Evolutionary conservation across 164 flowering plant genomes (phyloP), one percentile per base, ranked within the genome.

Genomic region (Berberis vulgaris): DNA sequence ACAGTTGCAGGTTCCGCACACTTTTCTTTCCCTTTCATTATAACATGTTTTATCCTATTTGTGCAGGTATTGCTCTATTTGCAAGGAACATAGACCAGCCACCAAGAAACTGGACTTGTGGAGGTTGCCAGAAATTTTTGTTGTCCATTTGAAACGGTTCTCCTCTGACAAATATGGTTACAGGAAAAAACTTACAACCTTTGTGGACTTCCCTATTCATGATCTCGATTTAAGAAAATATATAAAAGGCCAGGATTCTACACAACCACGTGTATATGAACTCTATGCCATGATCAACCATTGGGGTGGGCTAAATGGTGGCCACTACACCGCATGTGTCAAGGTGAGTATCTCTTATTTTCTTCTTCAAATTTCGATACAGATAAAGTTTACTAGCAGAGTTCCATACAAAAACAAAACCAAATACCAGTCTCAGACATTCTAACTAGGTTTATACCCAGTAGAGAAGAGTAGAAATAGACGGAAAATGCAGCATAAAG

Each of bases 301-400:
- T 74, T 95, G 87, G 68, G 99, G 99, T 68, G 97, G 97, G 63
- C 83, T 94, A 61, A 92, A 97, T 63, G 97, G 97, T 12, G 99
- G 99, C 42, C 99, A 94, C 73, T 94, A 94, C 78, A 74, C 99
- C 61, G 97, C 99, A 3, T 80, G 85, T 71, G 91, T 85, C 0
- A 91, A 94, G 97, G 99, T 94, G 77, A 64, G 69, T 49, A 7
- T 49, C 12, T 56, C 11, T 3, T 57, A 26, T 2, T 4, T 43
- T 47, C 13, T 3, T 52, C 2, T 1, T 10, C 3, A 4, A 52
- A 52, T 3, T 52, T 1, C n/a, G 11, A 10, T 12, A 52, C 3
- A 26, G 2, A 3, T 3, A 10, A 6, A 3, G 10, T 5, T 5
- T 0, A 5, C 5, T 46, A 5, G 6, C 8, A 26, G 26, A 26